These are phyloP conservation scores for Mycogone perniciosa DNA, from an alignment of 2,329 filamentous ascomycete genomes.

Conservation along the genomic window DNA sequence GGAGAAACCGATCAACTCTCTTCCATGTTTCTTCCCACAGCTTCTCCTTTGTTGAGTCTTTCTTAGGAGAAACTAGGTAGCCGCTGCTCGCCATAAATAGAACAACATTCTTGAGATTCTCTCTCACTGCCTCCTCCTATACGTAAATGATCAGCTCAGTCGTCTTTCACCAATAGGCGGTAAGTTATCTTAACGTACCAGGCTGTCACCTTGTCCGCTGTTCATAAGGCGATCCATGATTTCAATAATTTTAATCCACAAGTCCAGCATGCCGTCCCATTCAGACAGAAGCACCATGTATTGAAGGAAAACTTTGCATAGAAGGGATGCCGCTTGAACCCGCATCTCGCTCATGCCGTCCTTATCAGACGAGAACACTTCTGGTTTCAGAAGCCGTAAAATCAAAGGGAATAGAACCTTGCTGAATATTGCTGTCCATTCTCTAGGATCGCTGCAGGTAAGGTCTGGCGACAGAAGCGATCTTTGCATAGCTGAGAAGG, in stretches of 20 bases:
- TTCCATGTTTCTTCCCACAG: slow-evolving; percentile 61
- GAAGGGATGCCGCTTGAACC: slow-evolving; percentile 80
- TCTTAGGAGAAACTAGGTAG: slow-evolving; percentile 66
- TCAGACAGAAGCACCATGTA: slow-evolving; percentile 80
- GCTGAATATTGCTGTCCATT: slow-evolving; percentile 93
- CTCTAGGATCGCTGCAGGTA: slow-evolving; percentile 73
- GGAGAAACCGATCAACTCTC: slow-evolving; percentile 58
- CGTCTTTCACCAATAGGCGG: background rate
- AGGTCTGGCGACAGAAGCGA: slow-evolving; percentile 80
- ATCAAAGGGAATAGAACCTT: slow-evolving; percentile 93
- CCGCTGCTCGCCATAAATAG: slow-evolving; percentile 91
- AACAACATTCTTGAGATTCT: slow-evolving; percentile 92
- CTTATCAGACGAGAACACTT: slow-evolving; percentile 86
- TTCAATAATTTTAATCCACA: slow-evolving; percentile 88
- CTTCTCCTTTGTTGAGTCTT: slow-evolving; percentile 48
- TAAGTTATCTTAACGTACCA: slow-evolving; percentile 50
- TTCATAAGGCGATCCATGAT: slow-evolving; percentile 97
- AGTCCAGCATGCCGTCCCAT: slow-evolving; percentile 81
- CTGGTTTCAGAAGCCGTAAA: slow-evolving; percentile 78
- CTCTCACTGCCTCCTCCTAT: slow-evolving; percentile 88
- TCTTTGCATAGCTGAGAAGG: slow-evolving; percentile 78
- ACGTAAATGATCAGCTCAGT: background rate
- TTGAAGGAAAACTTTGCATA: slow-evolving; percentile 94
- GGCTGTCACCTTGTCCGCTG: slow-evolving; percentile 81
- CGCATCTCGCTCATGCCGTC: slow-evolving; percentile 93